A percentile compares a stretch with the other conserved stretches of the same genome.
Conservation (phyloP, 768 basidiomycete species). For the Lentinula boryana region DNA sequence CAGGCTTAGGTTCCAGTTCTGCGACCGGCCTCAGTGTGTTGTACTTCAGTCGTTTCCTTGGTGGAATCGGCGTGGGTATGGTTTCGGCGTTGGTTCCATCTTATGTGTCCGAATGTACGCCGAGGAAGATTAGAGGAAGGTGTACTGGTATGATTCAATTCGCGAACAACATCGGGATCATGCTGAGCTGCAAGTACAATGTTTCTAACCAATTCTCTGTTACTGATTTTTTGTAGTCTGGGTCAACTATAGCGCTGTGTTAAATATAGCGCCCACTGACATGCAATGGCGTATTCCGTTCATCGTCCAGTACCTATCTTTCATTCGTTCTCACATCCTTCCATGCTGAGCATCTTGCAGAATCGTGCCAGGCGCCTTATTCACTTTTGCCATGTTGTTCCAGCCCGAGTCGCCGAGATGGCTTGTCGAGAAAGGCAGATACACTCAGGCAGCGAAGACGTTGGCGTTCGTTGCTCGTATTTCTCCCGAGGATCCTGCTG, state of each 20-base stretch:
- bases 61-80: constrained; percentile 58
- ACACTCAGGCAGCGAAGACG: constrained; percentile 32
- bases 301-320: constrained; percentile 31
- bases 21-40: constrained; percentile 29
- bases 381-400: constrained; percentile 38
- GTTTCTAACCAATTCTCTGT: not conserved
- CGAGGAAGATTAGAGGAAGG: constrained; percentile 40
- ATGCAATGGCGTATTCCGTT: constrained; percentile 51
- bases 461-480: constrained; percentile 30
- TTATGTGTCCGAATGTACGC: constrained; percentile 47
- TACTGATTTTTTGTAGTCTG: not conserved
- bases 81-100: constrained; percentile 42
- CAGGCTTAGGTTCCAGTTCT: constrained; percentile 32
- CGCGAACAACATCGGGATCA: constrained; percentile 29
- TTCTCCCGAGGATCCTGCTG: constrained; percentile 24
- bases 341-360: constrained; percentile 8
- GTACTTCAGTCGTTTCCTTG: constrained; percentile 48
- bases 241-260: constrained; percentile 31
- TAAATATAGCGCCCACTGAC: constrained; percentile 28
- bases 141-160: constrained; percentile 41
- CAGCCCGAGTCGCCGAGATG: constrained; percentile 56
- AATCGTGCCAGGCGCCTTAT: constrained; percentile 44
- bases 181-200: constrained; percentile 27
- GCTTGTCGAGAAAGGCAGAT: constrained; percentile 40
- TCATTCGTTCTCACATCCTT: not conserved